phyloP scores from a whole-genome alignment of 495 filamentous ascomycete species.

The Tuber microsphaerosporum region DNA sequence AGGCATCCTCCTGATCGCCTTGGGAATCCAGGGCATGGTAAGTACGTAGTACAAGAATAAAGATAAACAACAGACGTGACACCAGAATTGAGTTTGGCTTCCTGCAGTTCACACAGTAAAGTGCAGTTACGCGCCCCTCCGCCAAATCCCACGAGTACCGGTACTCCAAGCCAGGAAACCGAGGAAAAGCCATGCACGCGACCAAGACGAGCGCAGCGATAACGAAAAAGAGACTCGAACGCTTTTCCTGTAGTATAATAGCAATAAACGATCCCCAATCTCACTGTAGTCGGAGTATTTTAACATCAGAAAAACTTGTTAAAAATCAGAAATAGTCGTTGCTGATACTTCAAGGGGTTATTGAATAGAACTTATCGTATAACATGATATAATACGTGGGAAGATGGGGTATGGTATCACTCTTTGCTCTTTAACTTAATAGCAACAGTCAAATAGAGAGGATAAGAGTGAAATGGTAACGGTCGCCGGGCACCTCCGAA shows the following conservation, averaged over 20 bases:
- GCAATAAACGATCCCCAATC: not conserved
- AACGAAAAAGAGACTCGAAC: not conserved
- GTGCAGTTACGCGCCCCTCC: not conserved
- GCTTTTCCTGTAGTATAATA: not conserved
- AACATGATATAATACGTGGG: not conserved
- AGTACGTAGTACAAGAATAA: not conserved
- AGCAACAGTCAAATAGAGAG: not conserved
- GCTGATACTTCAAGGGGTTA: not conserved
- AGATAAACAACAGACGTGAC: not conserved
- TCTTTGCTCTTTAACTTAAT: not conserved
- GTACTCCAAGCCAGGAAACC: not conserved
- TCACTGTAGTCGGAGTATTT: not conserved
- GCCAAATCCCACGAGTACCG: no score
- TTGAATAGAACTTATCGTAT: not conserved
- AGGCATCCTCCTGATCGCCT: not conserved
- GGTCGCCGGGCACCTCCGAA: not conserved
- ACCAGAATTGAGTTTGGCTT: not conserved
- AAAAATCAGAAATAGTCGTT: not conserved
- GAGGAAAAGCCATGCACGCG: not conserved
- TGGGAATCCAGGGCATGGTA: not conserved
- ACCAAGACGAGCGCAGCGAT: not conserved
- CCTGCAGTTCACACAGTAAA: not conserved
- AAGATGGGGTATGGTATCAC: not conserved
- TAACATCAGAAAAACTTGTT: not conserved
- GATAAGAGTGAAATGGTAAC: not conserved